Conservation (phyloP, 225 moss, liverwort and hornwort genomes). For the Sphagnum contortum region DNA sequence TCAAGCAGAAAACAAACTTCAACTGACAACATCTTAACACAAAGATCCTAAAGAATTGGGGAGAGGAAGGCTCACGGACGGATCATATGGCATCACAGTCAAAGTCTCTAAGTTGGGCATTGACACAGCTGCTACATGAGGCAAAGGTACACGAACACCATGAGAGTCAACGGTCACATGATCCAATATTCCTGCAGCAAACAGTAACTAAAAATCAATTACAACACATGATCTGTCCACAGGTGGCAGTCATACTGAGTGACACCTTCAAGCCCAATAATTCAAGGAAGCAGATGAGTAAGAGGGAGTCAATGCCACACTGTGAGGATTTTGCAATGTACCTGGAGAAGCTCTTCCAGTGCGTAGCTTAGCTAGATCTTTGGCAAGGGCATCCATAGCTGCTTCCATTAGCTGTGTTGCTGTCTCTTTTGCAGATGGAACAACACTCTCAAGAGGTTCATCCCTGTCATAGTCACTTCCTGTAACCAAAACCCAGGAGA, state of each 20-base stretch:
- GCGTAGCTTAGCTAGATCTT: slow-evolving; percentile 74
- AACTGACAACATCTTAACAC: no score
- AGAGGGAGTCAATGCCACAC: no score
- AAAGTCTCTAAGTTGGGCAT: slow-evolving; percentile 62
- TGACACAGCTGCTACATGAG: slow-evolving; percentile 68
- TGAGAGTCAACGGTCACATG: slow-evolving; percentile 67
- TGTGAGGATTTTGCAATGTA: slow-evolving; percentile 5
- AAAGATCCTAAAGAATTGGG: background rate
- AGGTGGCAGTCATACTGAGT: no score
- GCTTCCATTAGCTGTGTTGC: slow-evolving; percentile 63
- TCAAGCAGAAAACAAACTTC: no score
- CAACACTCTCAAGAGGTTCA: slow-evolving; percentile 29
- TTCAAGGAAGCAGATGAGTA: no score
- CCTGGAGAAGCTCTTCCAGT: slow-evolving; percentile 82
- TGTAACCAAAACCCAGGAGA: slow-evolving; percentile 2
- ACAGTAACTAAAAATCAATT: no score
- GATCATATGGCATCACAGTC: slow-evolving; percentile 76
- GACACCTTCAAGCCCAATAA: no score
- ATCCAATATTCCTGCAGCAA: slow-evolving; percentile 61
- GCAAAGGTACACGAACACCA: slow-evolving; percentile 50
- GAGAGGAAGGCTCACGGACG: slow-evolving; percentile 49
- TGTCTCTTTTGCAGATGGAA: slow-evolving; percentile 36
- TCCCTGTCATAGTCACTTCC: slow-evolving; percentile 35
- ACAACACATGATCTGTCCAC: no score
- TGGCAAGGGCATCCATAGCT: slow-evolving; percentile 55